Evolutionary conservation across 805 yeast species (phyloP).

Genomic region (Pichia gijzeniarum): DNA sequence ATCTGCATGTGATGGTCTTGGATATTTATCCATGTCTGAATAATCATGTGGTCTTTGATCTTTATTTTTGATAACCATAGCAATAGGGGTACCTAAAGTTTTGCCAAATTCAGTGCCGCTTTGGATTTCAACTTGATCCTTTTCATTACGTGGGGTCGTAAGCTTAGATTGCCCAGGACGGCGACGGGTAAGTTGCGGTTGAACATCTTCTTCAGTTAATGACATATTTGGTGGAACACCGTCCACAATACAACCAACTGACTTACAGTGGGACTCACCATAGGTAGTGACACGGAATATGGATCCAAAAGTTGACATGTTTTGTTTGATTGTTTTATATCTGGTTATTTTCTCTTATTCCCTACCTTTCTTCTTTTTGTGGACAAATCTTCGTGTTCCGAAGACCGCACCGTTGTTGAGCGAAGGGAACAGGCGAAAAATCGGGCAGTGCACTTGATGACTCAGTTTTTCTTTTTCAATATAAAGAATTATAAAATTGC

Average conservation of each 20-base stretch:
- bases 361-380: too few relatives aligned
- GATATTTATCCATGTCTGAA: slow-evolving; percentile 89
- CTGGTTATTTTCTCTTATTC: too few relatives aligned
- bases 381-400: too few relatives aligned
- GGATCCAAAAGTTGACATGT: slow-evolving; percentile 73
- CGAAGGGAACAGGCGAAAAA: background rate
- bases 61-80: slow-evolving; percentile 85
- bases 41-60: slow-evolving; percentile 97
- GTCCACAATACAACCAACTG: slow-evolving; percentile 97
- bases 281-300: slow-evolving; percentile 78
- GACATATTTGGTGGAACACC: slow-evolving; percentile 96
- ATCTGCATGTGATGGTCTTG: slow-evolving; percentile 98
- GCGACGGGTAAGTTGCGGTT: slow-evolving; percentile 93
- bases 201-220: slow-evolving; percentile 79
- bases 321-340: background rate
- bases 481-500: background rate
- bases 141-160: slow-evolving; percentile 94
- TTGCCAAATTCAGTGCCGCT: slow-evolving; percentile 88
- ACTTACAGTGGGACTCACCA: slow-evolving; percentile 96
- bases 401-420: too few relatives aligned
- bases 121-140: slow-evolving; percentile 88
- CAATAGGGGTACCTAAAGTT: slow-evolving; percentile 93
- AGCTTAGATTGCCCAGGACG: slow-evolving; percentile 95
- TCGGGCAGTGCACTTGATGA: too few relatives aligned
- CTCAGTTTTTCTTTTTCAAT: too few relatives aligned